Percentiles rank a stretch among this genome's conserved stretches.
Conservation (phyloP, 768 basidiomycete genomes). For the Suillus sp. region DNA sequence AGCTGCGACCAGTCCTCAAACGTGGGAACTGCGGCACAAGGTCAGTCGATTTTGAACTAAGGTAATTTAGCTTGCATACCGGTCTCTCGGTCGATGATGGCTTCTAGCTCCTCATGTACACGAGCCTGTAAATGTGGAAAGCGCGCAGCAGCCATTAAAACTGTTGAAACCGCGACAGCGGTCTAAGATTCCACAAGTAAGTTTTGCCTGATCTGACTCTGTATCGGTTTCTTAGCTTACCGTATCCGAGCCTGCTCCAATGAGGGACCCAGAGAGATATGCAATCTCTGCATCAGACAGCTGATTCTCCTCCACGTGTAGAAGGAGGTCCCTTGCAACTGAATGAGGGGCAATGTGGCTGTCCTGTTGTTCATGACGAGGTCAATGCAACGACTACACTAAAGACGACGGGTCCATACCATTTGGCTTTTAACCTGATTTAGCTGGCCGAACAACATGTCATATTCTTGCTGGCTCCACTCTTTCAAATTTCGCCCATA, state of each 20-base stretch:
- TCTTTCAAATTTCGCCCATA: constrained; percentile 55
- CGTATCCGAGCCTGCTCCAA: constrained; percentile 65
- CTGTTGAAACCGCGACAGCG: constrained; percentile 27
- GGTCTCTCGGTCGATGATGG: constrained; percentile 37
- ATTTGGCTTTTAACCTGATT: constrained; percentile 45
- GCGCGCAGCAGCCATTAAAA: constrained; percentile 42
- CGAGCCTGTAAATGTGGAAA: constrained; percentile 36
- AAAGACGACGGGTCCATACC: constrained; percentile 28
- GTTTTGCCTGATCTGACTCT: neutral
- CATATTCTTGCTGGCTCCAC: constrained; percentile 56
- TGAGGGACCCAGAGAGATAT: constrained; percentile 61
- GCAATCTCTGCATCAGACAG: constrained; percentile 55
- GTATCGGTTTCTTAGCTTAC: constrained; percentile 18
- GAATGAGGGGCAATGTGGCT: constrained; percentile 24
- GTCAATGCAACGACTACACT: constrained; percentile 29
- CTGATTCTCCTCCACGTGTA: constrained; percentile 45
- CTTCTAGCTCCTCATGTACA: constrained; percentile 42
- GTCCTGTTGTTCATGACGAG: constrained; percentile 12
- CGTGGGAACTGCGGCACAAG: constrained; percentile 34
- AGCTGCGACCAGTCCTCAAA: constrained; percentile 38
- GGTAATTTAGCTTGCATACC: constrained; percentile 22
- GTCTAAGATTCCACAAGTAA: constrained; percentile 19
- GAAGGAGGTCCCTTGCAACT: constrained; percentile 57
- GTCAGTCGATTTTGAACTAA: neutral
- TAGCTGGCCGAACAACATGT: constrained; percentile 50